phyloP scores from a whole-genome alignment of 1,139 yeast species.

The Yamadazyma songkhlaensis region DNA sequence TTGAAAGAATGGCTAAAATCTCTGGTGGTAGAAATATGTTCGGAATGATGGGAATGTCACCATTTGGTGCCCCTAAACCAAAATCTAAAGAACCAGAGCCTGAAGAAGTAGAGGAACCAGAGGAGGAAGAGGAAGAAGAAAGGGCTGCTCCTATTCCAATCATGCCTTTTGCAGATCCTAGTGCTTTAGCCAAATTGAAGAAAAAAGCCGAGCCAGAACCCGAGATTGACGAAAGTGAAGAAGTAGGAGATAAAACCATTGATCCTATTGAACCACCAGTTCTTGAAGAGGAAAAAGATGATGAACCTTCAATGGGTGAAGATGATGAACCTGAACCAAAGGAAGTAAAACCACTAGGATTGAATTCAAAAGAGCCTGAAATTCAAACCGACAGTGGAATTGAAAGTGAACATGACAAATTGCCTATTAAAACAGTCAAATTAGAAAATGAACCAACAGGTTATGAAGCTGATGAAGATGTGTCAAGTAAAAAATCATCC shows the following conservation, averaged over 20 bases:
- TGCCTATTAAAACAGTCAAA: conserved; percentile 5
- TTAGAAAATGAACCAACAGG: conserved; percentile 37
- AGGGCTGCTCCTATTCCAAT: conserved; percentile 43
- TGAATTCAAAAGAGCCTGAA: conserved; percentile 16
- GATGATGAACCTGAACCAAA: conserved; percentile 12
- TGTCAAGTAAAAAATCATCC: conserved; percentile 26
- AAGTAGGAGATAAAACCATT: conserved; percentile 1
- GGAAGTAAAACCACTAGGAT: neutral
- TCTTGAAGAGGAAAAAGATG: conserved; percentile 4
- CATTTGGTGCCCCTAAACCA: conserved; percentile 26
- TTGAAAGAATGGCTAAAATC: conserved; percentile 94
- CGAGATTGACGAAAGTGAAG: neutral
- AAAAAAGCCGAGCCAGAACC: neutral
- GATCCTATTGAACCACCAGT: conserved; percentile 2
- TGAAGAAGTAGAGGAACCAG: conserved; percentile 12
- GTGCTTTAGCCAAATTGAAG: conserved; percentile 9
- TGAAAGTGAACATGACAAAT: neutral
- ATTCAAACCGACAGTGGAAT: conserved; percentile 15
- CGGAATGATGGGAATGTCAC: conserved; percentile 72
- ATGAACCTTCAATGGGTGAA: conserved; percentile 15
- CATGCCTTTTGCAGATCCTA: conserved; percentile 16
- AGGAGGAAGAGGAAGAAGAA: conserved; percentile 8
- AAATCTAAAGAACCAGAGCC: conserved; percentile 14
- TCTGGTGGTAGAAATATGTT: conserved; percentile 91
- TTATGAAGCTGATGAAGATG: conserved; percentile 46